phyloP scores from a whole-genome alignment of 805 yeast species.

The Candida taoyuanica region DNA sequence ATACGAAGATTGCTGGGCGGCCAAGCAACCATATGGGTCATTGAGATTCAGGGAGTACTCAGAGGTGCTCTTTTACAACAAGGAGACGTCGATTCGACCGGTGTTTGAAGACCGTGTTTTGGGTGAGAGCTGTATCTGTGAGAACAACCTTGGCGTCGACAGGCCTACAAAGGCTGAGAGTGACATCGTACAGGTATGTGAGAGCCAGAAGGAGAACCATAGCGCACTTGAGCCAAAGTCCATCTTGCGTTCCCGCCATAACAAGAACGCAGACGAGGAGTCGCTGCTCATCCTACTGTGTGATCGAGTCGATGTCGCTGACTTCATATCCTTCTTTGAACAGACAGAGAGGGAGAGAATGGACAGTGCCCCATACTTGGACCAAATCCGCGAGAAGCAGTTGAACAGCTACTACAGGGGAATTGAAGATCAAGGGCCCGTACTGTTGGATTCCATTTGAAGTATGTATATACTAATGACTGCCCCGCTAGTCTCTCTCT shows the following conservation, averaged over 20 bases:
- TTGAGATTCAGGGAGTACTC: slow-evolving; percentile 11
- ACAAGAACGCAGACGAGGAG: slow-evolving; percentile 10
- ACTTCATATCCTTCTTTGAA: slow-evolving; percentile 12
- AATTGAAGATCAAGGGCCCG: not conserved
- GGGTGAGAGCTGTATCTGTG: not conserved
- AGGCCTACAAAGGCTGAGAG: no score
- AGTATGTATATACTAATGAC: no score
- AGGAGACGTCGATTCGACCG: slow-evolving; percentile 3
- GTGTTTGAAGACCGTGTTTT: no score
- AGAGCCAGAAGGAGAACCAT: not conserved
- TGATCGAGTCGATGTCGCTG: slow-evolving; percentile 7
- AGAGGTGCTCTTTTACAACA: slow-evolving; percentile 14
- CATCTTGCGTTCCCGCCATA: slow-evolving; percentile 11
- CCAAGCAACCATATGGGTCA: no score
- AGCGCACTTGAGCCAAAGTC: slow-evolving; percentile 1
- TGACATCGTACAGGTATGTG: no score
- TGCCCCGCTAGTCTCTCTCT: no score
- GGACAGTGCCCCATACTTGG: slow-evolving; percentile 4
- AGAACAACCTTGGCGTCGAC: not conserved
- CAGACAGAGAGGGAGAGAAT: slow-evolving; percentile 8
- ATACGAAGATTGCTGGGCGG: no score
- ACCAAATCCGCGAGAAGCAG: slow-evolving; percentile 10
- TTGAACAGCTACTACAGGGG: slow-evolving; percentile 10
- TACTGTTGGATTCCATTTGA: slow-evolving; percentile 5
- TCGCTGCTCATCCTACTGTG: slow-evolving; percentile 4